These are phyloP conservation scores for Penicillium silybi DNA, from an alignment of 495 filamentous ascomycete genomes.

Conservation along the genomic window DNA sequence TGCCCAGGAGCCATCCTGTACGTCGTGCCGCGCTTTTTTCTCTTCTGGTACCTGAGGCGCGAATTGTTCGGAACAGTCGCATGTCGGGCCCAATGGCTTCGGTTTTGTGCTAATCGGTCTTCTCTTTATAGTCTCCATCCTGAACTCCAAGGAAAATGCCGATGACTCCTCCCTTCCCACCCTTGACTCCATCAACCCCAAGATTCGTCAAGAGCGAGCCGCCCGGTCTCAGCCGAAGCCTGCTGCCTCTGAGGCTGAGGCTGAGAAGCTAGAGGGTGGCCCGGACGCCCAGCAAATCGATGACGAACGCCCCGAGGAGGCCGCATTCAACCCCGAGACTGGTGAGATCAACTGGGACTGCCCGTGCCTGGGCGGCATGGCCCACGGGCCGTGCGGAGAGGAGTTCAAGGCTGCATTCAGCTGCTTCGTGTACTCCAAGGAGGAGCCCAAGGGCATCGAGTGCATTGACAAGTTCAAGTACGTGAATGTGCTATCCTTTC, in stretches of 20 bases:
- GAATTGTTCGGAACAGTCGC: slow-evolving; percentile 1
- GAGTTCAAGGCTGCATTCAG: slow-evolving; percentile 92
- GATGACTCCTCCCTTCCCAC: slow-evolving; percentile 34
- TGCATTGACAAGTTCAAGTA: slow-evolving; percentile 98
- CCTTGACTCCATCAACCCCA: slow-evolving; percentile 45
- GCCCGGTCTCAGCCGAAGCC: slow-evolving; percentile 11
- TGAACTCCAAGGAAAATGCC: slow-evolving; percentile 19
- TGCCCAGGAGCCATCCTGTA: slow-evolving; percentile 76
- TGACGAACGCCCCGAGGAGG: slow-evolving; percentile 77
- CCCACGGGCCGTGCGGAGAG: slow-evolving; percentile 91
- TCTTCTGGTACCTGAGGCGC: slow-evolving; percentile 4
- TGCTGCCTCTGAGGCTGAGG: slow-evolving; percentile 1
- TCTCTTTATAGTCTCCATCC: slow-evolving; percentile 31
- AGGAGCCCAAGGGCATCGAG: slow-evolving; percentile 98
- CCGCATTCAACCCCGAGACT: slow-evolving; percentile 96
- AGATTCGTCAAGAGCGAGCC: slow-evolving; percentile 33
- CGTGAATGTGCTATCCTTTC: slow-evolving; percentile 6
- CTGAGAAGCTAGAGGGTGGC: slow-evolving; percentile 11
- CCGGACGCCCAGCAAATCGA: slow-evolving; percentile 56
- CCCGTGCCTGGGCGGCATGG: slow-evolving; percentile 96
- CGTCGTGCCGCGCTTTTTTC: slow-evolving; percentile 24
- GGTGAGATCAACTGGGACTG: slow-evolving; percentile 99
- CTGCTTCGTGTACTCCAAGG: slow-evolving; percentile 91
- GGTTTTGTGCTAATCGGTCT: background rate
- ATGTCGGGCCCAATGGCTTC: slow-evolving; percentile 6